A percentile compares a stretch with the other conserved stretches of the same genome.
phyloP scores from a whole-genome alignment of 2,329 filamentous ascomycete species.

The Phyllosticta capitalensis region DNA sequence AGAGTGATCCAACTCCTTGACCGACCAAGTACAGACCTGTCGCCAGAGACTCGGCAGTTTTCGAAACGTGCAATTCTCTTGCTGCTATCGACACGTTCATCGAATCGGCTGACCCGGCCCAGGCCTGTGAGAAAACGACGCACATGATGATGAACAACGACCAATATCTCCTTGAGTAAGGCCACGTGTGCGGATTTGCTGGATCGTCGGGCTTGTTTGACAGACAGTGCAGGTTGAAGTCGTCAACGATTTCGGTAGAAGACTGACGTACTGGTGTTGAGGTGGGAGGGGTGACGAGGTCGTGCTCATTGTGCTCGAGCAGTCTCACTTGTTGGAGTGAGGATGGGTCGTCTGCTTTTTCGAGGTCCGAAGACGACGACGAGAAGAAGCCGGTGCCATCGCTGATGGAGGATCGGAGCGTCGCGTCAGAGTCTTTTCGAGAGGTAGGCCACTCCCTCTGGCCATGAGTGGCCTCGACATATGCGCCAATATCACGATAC shows the following conservation, averaged over 20 bases:
- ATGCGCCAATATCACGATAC: slow-evolving; percentile 6
- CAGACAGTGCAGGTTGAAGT: not conserved
- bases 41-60: not conserved
- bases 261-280: not conserved
- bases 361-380: not conserved
- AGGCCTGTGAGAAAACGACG: slow-evolving; percentile 6
- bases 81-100: not conserved
- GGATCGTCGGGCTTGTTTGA: not conserved
- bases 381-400: not conserved
- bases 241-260: not conserved
- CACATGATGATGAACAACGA: not conserved
- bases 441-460: not conserved
- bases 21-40: slow-evolving; percentile 6
- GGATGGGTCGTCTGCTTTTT: not conserved
- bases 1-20: slow-evolving; percentile 5
- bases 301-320: not conserved
- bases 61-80: not conserved
- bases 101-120: slow-evolving; percentile 5
- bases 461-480: slow-evolving; percentile 3
- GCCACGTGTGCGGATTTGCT: slow-evolving; percentile 6
- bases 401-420: not conserved
- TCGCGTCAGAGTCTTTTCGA: not conserved
- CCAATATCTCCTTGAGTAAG: not conserved
- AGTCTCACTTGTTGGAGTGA: not conserved
- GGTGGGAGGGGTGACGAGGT: not conserved